These are phyloP conservation scores for Trametes cinnabarina DNA, from an alignment of 768 basidiomycete genomes.

Conservation along the genomic window DNA sequence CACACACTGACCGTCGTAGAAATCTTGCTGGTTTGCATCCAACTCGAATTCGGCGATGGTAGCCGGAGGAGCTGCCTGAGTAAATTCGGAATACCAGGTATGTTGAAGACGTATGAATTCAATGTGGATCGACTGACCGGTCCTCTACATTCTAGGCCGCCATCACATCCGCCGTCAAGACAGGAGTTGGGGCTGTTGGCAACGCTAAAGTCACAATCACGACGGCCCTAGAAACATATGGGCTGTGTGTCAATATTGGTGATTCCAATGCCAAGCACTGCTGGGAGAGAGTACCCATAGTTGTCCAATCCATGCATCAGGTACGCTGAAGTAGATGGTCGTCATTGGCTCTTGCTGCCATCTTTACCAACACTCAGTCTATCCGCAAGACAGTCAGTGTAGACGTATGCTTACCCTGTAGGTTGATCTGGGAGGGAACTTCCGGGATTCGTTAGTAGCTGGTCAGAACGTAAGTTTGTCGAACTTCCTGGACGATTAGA, in stretches of 20 bases:
- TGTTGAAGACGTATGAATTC: background rate
- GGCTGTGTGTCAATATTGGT: background rate
- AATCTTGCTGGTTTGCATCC: conserved; percentile 27
- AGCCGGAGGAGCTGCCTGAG: conserved; percentile 34
- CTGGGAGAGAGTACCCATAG: conserved; percentile 32
- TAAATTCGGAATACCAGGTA: too few species aligned
- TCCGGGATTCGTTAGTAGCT: conserved; percentile 35
- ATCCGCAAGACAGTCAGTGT: background rate
- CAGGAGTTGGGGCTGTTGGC: conserved; percentile 27
- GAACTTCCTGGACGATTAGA: background rate
- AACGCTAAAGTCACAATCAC: conserved; percentile 36
- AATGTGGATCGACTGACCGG: conserved; percentile 27
- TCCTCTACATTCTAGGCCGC: conserved; percentile 39
- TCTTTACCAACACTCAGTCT: conserved; percentile 16
- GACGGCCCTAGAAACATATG: conserved; percentile 30
- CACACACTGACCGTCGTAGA: conserved; percentile 31
- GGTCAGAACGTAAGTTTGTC: background rate
- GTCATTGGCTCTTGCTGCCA: conserved; percentile 27
- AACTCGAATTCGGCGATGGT: conserved; percentile 38
- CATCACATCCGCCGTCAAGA: conserved; percentile 40
- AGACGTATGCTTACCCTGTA: conserved; percentile 28
- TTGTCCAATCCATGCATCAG: conserved; percentile 40
- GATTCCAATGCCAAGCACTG: background rate
- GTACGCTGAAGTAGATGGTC: conserved; percentile 33
- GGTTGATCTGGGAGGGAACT: conserved; percentile 25